phyloP scores from a whole-genome alignment of 768 basidiomycete genomes.

The Aureoboletus auriporus region DNA sequence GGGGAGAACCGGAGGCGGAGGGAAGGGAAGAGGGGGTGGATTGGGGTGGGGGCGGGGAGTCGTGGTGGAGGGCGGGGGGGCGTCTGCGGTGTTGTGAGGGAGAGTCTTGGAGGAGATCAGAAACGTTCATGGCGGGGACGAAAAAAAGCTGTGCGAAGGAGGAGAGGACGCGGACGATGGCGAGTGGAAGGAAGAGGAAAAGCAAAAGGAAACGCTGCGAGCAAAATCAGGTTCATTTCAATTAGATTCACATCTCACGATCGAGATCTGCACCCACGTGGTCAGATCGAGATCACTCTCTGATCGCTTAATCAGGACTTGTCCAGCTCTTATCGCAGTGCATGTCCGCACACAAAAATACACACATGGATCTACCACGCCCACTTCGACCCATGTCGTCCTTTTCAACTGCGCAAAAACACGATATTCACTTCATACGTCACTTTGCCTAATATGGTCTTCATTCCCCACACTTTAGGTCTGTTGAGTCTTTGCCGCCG shows the following conservation, averaged over 20 bases:
- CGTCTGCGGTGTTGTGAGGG: slow-evolving; percentile 53
- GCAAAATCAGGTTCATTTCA: slow-evolving; percentile 33
- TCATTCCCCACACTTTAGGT: no score
- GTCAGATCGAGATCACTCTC: slow-evolving; percentile 26
- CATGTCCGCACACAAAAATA: neutral
- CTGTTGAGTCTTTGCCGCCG: no score
- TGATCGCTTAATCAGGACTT: slow-evolving; percentile 8
- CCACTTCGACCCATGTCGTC: neutral
- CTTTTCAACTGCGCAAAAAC: no score
- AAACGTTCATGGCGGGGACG: slow-evolving; percentile 55
- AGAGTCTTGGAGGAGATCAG: slow-evolving; percentile 63
- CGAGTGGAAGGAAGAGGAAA: slow-evolving; percentile 11
- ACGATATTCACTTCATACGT: no score
- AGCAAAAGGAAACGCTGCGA: slow-evolving; percentile 25
- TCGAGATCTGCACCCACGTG: slow-evolving; percentile 31
- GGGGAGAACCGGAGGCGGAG: slow-evolving; percentile 30
- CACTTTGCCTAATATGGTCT: no score
- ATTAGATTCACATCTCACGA: slow-evolving; percentile 32
- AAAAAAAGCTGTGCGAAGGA: neutral
- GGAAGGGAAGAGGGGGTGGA: slow-evolving; percentile 23
- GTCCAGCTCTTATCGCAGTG: neutral
- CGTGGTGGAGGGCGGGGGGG: slow-evolving; percentile 24
- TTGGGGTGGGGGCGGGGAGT: slow-evolving; percentile 24
- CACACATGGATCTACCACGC: no score
- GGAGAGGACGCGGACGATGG: neutral